Percentiles rank a stretch among this genome's conserved stretches.
Evolutionary conservation across 2,329 filamentous ascomycete species (phyloP).

Genomic region (Neobulgaria alba): DNA sequence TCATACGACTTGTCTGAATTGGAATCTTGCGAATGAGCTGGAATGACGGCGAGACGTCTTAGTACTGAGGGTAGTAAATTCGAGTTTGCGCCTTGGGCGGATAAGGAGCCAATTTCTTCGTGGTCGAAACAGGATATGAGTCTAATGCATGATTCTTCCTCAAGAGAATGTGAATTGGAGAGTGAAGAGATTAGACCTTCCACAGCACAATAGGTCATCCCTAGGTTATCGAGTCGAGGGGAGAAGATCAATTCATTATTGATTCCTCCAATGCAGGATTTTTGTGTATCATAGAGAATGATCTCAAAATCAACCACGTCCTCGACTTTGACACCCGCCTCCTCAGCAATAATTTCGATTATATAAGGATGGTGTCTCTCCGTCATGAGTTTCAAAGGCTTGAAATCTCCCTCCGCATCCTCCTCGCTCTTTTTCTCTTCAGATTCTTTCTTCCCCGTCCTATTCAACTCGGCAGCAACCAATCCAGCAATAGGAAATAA

Average conservation of each 20-base stretch:
- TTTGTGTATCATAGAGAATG: slow-evolving; percentile 93
- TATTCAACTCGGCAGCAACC: slow-evolving; percentile 79
- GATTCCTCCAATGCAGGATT: slow-evolving; percentile 78
- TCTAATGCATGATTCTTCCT: slow-evolving; percentile 73
- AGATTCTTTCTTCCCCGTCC: slow-evolving; percentile 45
- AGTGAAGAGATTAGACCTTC: slow-evolving; percentile 78
- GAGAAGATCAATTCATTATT: slow-evolving; percentile 95
- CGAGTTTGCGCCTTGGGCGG: slow-evolving; percentile 87
- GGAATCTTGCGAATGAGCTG: slow-evolving; percentile 38
- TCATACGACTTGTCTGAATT: slow-evolving; percentile 59
- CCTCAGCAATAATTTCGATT: slow-evolving; percentile 73
- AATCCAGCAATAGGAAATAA: slow-evolving; percentile 89
- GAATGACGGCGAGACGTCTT: slow-evolving; percentile 74
- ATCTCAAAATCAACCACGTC: slow-evolving; percentile 91
- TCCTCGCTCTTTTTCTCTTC: slow-evolving; percentile 32
- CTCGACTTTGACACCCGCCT: slow-evolving; percentile 60
- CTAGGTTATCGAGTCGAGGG: slow-evolving; percentile 88
- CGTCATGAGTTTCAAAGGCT: slow-evolving; percentile 66
- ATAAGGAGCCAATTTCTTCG: slow-evolving; percentile 90
- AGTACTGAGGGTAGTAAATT: slow-evolving; percentile 84
- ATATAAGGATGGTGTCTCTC: slow-evolving; percentile 86
- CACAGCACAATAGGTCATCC: slow-evolving; percentile 91
- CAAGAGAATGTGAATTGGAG: slow-evolving; percentile 51
- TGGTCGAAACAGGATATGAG: slow-evolving; percentile 95
- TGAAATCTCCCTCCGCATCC: slow-evolving; percentile 45